Evolutionary conservation across 163 green algal genomes (phyloP).

Genomic region (Volvox carteri): DNA sequence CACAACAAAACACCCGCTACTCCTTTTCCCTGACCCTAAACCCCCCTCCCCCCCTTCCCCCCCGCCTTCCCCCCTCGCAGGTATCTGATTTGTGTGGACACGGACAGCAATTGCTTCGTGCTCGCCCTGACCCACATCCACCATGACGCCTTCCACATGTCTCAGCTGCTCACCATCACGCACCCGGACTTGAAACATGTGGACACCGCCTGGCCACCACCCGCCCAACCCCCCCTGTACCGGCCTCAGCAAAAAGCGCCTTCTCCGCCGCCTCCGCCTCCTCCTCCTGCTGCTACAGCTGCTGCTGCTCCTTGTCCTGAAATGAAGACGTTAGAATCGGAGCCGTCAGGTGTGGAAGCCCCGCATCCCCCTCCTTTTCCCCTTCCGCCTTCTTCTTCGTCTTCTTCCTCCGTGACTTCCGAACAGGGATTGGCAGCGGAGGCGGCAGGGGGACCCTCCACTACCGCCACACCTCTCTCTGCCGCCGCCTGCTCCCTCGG

Average conservation of each 20-base stretch:
- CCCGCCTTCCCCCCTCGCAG: neutral
- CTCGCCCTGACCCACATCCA: slow-evolving; percentile 47
- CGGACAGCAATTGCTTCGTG: slow-evolving; percentile 11
- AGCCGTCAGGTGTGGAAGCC: too few relatives aligned
- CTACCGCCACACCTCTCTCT: too few relatives aligned
- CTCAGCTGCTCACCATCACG: slow-evolving; percentile 32
- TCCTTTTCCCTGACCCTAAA: too few relatives aligned
- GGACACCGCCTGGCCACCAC: slow-evolving; percentile 20
- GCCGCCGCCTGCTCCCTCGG: too few relatives aligned
- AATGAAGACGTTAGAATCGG: too few relatives aligned
- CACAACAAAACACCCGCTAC: too few relatives aligned
- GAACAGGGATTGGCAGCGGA: too few relatives aligned
- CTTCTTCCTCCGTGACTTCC: too few relatives aligned
- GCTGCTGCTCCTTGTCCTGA: neutral
- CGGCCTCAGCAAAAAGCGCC: too few relatives aligned
- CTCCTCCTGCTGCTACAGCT: neutral
- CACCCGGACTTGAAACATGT: slow-evolving; percentile 45
- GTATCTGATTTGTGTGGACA: slow-evolving; percentile 56
- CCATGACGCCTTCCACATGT: slow-evolving; percentile 53
- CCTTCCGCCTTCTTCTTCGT: too few relatives aligned
- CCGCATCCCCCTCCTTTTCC: too few relatives aligned
- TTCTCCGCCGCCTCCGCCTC: neutral
- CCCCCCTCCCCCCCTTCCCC: neutral
- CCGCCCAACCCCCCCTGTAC: neutral
- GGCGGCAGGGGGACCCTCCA: too few relatives aligned